Evolutionary conservation across 106 monocot species (phyloP), one percentile per base, ranked within the genome.

Genomic region (Xerophyta viscosa): DNA sequence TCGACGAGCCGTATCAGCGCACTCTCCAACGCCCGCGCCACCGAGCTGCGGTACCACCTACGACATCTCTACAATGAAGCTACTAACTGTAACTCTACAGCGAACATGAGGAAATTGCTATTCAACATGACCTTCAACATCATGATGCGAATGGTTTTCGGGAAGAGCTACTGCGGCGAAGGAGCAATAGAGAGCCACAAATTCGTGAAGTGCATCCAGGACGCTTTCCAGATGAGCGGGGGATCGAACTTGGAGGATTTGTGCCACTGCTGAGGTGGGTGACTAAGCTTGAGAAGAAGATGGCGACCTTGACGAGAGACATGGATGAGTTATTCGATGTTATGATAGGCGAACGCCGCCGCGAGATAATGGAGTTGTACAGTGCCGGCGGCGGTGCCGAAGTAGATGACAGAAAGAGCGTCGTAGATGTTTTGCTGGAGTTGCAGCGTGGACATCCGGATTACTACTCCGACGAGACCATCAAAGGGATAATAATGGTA

Each of bases 351-450:
- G 41, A 51, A 15, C 31, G 29, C 2, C 8, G 50, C 52, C 41
- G 43, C n/a, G n/a, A n/a, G 15, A 39, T 10, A 39, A 7, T n/a
- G n/a, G n/a, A n/a, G n/a, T n/a, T n/a, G n/a, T n/a, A n/a, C n/a
- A n/a, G n/a, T n/a, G n/a, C n/a, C 6, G 10, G 13, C 39, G 39
- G 39, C 39, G 18, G 41, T 14, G 37, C 12, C 46, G 54, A 21
- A 20, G 17, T 17, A 33, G 29, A 36, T 6, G 17, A 54, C 21
- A 1, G 57, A 62, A 59, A 54, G 66, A 68, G 69, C 0, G 31
- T 78, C 33, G 36, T 83, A n/a, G 69, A 59, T 7, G 77, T 69
- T 8, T 21, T 83, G 47, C 37, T 83, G 4, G 61, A 50, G 1
- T 46, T 73, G 37, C 82, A 77, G 46, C 39, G 61, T 2, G 0